Evolutionary conservation across 1,284 basidiomycete genomes (phyloP).

Genomic region (Schizophyllum amplum): DNA sequence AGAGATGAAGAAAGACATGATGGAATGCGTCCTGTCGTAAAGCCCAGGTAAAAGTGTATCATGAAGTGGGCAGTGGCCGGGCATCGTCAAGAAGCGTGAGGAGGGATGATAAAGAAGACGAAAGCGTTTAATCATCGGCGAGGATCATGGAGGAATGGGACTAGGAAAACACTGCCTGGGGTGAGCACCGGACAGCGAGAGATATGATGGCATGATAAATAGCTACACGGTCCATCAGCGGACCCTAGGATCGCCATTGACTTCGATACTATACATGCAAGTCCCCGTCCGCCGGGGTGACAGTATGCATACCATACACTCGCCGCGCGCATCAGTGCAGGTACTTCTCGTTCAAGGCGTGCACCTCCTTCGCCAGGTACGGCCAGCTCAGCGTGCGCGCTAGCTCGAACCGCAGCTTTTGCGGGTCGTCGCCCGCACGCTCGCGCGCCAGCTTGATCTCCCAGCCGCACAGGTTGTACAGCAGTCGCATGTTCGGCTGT

Average conservation of each 20-base stretch:
- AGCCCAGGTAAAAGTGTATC: background rate
- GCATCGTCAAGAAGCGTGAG: background rate
- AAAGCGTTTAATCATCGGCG: background rate
- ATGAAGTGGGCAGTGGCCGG: background rate
- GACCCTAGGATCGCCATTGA: background rate
- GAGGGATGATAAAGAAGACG: background rate
- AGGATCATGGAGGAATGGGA: background rate
- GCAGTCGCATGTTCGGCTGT: slow-evolving; percentile 88
- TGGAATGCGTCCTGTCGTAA: background rate
- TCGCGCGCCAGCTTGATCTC: slow-evolving; percentile 76
- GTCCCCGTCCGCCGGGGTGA: background rate
- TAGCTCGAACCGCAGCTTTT: slow-evolving; percentile 45
- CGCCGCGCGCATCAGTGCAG: slow-evolving; percentile 20
- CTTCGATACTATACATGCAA: background rate
- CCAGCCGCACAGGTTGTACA: slow-evolving; percentile 93
- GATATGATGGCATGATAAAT: background rate
- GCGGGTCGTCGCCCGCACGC: slow-evolving; percentile 45
- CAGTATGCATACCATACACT: background rate
- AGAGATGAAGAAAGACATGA: background rate
- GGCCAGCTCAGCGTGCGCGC: slow-evolving; percentile 68
- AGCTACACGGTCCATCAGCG: background rate
- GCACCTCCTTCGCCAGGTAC: slow-evolving; percentile 71
- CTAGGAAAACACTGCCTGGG: background rate
- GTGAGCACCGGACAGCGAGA: background rate
- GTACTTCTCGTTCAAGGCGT: slow-evolving; percentile 76